Evolutionary conservation across 768 basidiomycete genomes (phyloP), one percentile per base, ranked within the genome.

Genomic region (Chalciporus pseudorubinellus): DNA sequence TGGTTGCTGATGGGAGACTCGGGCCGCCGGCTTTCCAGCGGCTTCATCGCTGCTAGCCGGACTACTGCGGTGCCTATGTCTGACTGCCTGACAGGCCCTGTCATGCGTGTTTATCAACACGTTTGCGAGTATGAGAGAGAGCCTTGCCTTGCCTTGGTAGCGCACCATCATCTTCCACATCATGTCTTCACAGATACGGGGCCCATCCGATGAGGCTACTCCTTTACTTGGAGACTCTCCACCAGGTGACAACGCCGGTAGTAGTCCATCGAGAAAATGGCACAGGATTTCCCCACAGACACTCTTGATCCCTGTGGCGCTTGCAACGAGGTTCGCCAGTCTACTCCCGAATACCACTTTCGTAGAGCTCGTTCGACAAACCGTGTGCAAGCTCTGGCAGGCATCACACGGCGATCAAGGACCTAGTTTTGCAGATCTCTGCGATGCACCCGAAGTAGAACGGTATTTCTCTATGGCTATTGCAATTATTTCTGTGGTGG

Each of bases 311-410:
- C 67, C 70, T 0, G 57, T 70, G 2, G 60, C 60, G 12, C 44
- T 70, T 12, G 52, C 53, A 20, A 57, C 58, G 13, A 57, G 44
- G 7, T 43, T 70, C 19, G 69, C 65, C 6, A 40, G 12, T 3
- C 40, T 36, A 10, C 50, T 70, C n/a, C 49, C 62, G 18, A 16
- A 53, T 2, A 67, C 70, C 1, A 71, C 70, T 6, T 39, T 63
- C 16, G 36, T 66, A 12, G 61, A 59, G 12, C 52, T 70, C 10
- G 11, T 66, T 2, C 64, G 68, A 26, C 58, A 55, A 39, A 44
- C 59, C 16, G 48, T 69, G 31, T 70, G 70, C 56, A 57, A 54
- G 26, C 12, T 55, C 18, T 70, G 67, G 59, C 59, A 57, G 26
- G 40, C 12, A 1, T 40, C 48, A 2, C 60, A 63, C 18, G 39